Base-by-base conservation (phyloP, 352 stramenopile genomes). In the Phytophthora rubi region DNA sequence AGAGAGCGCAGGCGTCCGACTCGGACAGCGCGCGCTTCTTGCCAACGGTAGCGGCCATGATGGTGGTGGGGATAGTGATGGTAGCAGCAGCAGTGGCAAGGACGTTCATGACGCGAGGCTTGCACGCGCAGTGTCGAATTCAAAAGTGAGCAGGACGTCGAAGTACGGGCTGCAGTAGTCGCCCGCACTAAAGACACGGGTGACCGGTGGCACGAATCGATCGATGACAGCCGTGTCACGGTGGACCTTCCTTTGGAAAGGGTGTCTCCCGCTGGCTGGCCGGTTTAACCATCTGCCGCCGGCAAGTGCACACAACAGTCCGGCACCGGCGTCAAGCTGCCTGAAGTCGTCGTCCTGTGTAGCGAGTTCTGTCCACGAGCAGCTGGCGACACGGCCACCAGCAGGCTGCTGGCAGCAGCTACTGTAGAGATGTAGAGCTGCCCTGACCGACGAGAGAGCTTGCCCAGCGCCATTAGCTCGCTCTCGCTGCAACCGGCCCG, bases 171-270 rank as follows among this genome's bases (percentile, higher is more conserved):
- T 39, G 33, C 9, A 39, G 33, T 15, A 15, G 33, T 39, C 21
- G 21, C 52, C 35, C 32, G 62, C 65, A 37, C 53, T 44, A 62
- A 57, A 69, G 44, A 62, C 30, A 69, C 52, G 62, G 59, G 28
- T 62, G 62, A 69, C 58, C 62, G 53, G 62, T 58, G 48, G 53
- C 44, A 69, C 62, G 33, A 63, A 37, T 69, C 53, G 53, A 69
- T 44, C 53, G 51, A 69, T 69, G 53, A 53, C 53, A 33, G 21
- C 33, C 37, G 62, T 61, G 44, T 44, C 62, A 68, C 57, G 21
- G 52, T 63, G 58, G 56, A 61, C 51, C 23, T 62, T 62, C 33
- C 33, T 39, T 39, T 62, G 23, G 48, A 62, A 67, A 49, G 59
- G 44, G 58, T 49, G 53, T 44, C 42, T 53, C 45, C 62, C 33